These are phyloP conservation scores for Marsdenia floribunda DNA, from an alignment of 257 asterid genomes.

Conservation along the genomic window DNA sequence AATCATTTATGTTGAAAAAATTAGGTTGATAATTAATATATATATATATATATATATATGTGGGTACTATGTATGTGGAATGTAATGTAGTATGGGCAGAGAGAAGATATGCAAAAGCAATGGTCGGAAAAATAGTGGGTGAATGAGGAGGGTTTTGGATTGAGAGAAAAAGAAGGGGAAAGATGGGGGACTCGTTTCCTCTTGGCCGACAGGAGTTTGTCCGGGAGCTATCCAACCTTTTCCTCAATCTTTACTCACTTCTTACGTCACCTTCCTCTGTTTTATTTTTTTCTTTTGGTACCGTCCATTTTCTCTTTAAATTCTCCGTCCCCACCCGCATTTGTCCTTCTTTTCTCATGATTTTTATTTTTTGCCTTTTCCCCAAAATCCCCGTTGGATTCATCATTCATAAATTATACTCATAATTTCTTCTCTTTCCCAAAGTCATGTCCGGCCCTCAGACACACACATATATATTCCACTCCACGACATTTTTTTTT, in stretches of 20 bases:
- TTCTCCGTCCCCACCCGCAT: neutral
- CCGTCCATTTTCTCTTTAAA: neutral
- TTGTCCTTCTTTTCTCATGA: neutral
- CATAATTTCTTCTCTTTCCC: neutral
- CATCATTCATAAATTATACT: neutral
- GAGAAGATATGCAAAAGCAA: too few species aligned
- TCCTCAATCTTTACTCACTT: constrained; percentile 29
- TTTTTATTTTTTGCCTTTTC: neutral
- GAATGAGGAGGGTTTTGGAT: too few species aligned
- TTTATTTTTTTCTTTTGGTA: neutral
- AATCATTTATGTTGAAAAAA: too few species aligned
- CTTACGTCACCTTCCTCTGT: constrained; percentile 15
- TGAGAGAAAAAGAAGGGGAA: neutral
- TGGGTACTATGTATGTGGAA: too few species aligned
- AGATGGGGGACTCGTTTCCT: constrained; percentile 41
- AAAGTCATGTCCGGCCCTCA: neutral
- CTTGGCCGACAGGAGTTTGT: constrained; percentile 58
- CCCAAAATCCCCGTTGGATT: neutral
- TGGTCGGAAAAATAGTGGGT: too few species aligned
- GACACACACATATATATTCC: too few species aligned
- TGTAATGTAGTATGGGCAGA: too few species aligned
- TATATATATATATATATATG: too few species aligned
- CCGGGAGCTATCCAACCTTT: constrained; percentile 34
- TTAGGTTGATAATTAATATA: too few species aligned
- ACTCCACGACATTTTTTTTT: too few species aligned